Conservation (phyloP, 495 filamentous ascomycete genomes). For the Lasiosphaeria ovina region DNA sequence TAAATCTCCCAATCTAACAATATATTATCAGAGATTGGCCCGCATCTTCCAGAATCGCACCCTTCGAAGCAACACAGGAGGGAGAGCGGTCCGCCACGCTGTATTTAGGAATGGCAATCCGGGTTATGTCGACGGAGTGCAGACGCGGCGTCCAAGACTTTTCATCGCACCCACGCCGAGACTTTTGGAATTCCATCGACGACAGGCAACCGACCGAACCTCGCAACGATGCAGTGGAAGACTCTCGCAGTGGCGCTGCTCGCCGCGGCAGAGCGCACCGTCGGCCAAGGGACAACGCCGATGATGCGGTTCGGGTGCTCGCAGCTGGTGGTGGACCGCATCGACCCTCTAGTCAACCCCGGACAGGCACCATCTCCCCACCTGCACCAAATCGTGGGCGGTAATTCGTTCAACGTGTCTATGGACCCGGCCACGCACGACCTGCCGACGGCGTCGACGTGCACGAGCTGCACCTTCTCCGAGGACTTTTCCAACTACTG, state of each 20-base stretch:
- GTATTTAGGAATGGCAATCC: conserved; percentile 1
- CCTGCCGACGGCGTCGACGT: conserved; percentile 24
- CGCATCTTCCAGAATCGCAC: background rate
- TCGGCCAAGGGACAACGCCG: conserved; percentile 24
- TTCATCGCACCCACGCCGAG: background rate
- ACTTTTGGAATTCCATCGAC: background rate
- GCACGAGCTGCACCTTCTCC: conserved; percentile 31
- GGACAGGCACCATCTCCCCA: conserved; percentile 17
- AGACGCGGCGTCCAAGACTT: background rate
- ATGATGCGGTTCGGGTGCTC: conserved; percentile 51
- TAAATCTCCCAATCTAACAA: background rate
- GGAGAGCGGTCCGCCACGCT: background rate
- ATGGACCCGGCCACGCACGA: conserved; percentile 29
- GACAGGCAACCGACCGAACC: no score
- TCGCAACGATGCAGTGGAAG: conserved; percentile 18
- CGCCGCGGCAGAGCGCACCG: conserved; percentile 24
- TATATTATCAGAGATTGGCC: background rate
- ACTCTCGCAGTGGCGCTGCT: conserved; percentile 34
- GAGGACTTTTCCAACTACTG: conserved; percentile 40
- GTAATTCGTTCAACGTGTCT: conserved; percentile 27
- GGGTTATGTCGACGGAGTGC: background rate
- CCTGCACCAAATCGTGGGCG: conserved; percentile 24
- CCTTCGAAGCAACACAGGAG: background rate
- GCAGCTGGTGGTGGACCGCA: conserved; percentile 52
- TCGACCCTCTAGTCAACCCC: conserved; percentile 53